Percentiles rank a stretch among this genome's conserved stretches.
These are phyloP conservation scores for Calycina herbarum DNA, from an alignment of 2,329 filamentous ascomycete genomes.

Conservation along the genomic window DNA sequence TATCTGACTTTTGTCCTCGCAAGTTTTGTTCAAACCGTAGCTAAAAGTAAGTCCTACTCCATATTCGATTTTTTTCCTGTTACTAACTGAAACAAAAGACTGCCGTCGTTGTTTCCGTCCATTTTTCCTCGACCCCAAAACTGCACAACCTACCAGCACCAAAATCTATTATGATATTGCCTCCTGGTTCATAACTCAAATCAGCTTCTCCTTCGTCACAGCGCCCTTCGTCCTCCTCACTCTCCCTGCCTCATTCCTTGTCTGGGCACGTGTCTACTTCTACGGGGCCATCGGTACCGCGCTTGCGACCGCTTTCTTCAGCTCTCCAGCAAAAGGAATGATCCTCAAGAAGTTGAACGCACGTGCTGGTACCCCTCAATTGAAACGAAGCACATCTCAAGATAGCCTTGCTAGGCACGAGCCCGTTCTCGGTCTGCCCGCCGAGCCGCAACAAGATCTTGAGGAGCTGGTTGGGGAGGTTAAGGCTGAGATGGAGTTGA, in stretches of 20 bases:
- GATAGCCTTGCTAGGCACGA: slow-evolving; percentile 57
- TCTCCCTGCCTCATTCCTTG: slow-evolving; percentile 66
- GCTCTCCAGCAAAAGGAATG: slow-evolving; percentile 68
- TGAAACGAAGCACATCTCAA: slow-evolving; percentile 54
- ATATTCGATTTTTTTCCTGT: not conserved
- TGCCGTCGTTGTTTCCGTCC: slow-evolving; percentile 86
- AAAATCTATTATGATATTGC: slow-evolving; percentile 87
- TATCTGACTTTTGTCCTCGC: slow-evolving; percentile 89
- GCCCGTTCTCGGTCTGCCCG: slow-evolving; percentile 75
- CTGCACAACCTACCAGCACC: slow-evolving; percentile 62
- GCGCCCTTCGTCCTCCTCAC: slow-evolving; percentile 83
- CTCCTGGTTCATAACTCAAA: slow-evolving; percentile 74
- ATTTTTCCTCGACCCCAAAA: slow-evolving; percentile 83
- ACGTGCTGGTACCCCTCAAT: slow-evolving; percentile 46
- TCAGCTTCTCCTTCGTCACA: slow-evolving; percentile 79
- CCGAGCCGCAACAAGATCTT: slow-evolving; percentile 73
- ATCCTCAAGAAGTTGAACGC: slow-evolving; percentile 60
- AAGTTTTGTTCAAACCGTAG: slow-evolving; percentile 86
- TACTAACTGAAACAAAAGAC: slow-evolving; percentile 53
- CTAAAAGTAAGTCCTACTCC: slow-evolving; percentile 71
- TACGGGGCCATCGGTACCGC: slow-evolving; percentile 73
- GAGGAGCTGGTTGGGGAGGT: slow-evolving; percentile 57
- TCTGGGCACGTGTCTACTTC: slow-evolving; percentile 88
- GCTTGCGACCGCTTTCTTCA: slow-evolving; percentile 71
- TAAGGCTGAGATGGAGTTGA: slow-evolving; percentile 47